Conservation (phyloP, 2,329 filamentous ascomycete genomes). For the Davidsoniella neocaledoniae region DNA sequence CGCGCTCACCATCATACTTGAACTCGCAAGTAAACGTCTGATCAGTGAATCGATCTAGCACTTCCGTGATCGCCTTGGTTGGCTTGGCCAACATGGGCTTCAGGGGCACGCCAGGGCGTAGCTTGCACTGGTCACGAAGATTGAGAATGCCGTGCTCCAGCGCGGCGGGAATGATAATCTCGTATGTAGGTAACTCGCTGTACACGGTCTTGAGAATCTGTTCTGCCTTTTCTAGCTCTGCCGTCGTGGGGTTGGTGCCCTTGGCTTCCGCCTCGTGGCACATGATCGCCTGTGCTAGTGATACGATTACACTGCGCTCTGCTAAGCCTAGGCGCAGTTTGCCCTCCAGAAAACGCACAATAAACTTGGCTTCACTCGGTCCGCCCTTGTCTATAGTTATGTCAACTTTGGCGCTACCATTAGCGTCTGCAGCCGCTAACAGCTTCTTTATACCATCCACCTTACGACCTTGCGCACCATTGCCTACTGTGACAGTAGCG, state of each 20-base stretch:
- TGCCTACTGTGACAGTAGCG: conserved; percentile 61
- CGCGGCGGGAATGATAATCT: conserved; percentile 83
- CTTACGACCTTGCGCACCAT: conserved; percentile 78
- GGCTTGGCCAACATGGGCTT: conserved; percentile 99
- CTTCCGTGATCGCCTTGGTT: conserved; percentile 94
- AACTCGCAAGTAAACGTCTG: conserved; percentile 97
- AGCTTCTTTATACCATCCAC: conserved; percentile 93
- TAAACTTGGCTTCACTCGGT: conserved; percentile 84
- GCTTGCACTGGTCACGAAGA: conserved; percentile 68
- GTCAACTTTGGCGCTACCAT: conserved; percentile 61
- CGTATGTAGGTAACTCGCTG: conserved; percentile 87
- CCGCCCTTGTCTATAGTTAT: conserved; percentile 87
- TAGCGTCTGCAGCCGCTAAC: conserved; percentile 72
- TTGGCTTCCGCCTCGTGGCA: conserved; percentile 62
- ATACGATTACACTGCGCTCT: conserved; percentile 80
- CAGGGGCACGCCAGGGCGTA: conserved; percentile 81
- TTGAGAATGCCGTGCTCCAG: conserved; percentile 72
- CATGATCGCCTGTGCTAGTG: conserved; percentile 75
- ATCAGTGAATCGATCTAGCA: conserved; percentile 86
- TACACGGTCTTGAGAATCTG: conserved; percentile 78
- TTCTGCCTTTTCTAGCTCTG: conserved; percentile 71
- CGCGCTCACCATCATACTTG: conserved; percentile 95
- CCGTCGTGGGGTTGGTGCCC: conserved; percentile 46
- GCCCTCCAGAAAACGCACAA: conserved; percentile 84
- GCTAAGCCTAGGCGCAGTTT: conserved; percentile 84